These are phyloP conservation scores for Exophiala calicioides DNA, from an alignment of 2,329 filamentous ascomycete species.

Conservation along the genomic window DNA sequence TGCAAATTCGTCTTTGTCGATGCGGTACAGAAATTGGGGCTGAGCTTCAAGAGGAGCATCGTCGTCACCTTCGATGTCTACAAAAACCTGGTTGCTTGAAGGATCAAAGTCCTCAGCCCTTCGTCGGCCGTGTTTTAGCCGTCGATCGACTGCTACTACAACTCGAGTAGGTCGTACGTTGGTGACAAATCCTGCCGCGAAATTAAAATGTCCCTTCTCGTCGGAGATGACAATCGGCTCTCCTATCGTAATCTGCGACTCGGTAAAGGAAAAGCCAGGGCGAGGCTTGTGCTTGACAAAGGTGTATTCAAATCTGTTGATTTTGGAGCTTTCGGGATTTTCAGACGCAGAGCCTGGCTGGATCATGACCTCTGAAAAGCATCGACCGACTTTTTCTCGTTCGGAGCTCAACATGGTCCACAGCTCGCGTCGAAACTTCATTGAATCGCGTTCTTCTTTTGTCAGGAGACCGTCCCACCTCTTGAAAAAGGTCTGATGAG, in stretches of 20 bases:
- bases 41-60: constrained; percentile 8
- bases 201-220: constrained; percentile 89
- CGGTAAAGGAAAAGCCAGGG: constrained; percentile 76
- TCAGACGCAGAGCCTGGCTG: constrained; percentile 73
- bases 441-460: constrained; percentile 87
- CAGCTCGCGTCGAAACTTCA: constrained; percentile 82
- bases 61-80: constrained; percentile 72
- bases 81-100: constrained; percentile 77
- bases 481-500: constrained; percentile 79
- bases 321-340: constrained; percentile 71
- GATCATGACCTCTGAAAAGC: constrained; percentile 85
- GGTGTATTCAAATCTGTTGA: constrained; percentile 87
- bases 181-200: constrained; percentile 88
- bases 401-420: constrained; percentile 95
- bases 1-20: constrained; percentile 98
- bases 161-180: constrained; percentile 74
- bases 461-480: constrained; percentile 94
- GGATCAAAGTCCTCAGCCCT: constrained; percentile 75
- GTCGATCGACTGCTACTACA: constrained; percentile 84
- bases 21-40: constrained; percentile 65
- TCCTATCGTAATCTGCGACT: constrained; percentile 82
- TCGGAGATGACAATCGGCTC: constrained; percentile 97
- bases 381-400: constrained; percentile 83
- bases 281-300: constrained; percentile 70
- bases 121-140: constrained; percentile 81